Percentiles rank a stretch among this genome's conserved stretches.
These are phyloP conservation scores for Parmelia sp. DNA, from an alignment of 495 filamentous ascomycete genomes.

Conservation along the genomic window DNA sequence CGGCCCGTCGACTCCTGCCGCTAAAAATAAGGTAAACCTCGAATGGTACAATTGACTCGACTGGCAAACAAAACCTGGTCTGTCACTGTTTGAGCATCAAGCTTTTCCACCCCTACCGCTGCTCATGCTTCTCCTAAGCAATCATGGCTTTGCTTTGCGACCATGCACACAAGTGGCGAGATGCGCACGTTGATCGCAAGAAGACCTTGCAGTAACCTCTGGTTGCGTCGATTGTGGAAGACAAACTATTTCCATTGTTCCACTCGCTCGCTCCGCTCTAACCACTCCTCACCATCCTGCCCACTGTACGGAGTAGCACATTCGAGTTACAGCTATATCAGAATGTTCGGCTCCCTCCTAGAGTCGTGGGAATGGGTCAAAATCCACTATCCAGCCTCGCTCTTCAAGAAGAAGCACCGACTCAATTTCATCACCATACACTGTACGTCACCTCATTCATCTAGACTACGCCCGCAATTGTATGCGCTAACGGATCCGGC, in stretches of 20 bases:
- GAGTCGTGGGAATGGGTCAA: slow-evolving; percentile 39
- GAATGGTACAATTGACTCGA: too few relatives aligned
- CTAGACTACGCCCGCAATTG: background rate
- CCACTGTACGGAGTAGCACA: too few relatives aligned
- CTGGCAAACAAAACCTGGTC: too few relatives aligned
- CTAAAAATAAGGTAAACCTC: too few relatives aligned
- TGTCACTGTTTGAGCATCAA: background rate
- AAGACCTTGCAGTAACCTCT: background rate
- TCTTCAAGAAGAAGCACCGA: slow-evolving; percentile 50
- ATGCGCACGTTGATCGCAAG: background rate
- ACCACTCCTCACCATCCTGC: background rate
- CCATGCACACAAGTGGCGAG: background rate
- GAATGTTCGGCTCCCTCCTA: slow-evolving; percentile 26
- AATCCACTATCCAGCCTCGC: slow-evolving; percentile 43
- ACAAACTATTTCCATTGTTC: background rate
- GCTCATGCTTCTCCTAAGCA: background rate
- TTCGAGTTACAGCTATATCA: too few relatives aligned
- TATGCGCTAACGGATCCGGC: background rate
- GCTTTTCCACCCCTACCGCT: background rate
- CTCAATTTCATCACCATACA: slow-evolving; percentile 85
- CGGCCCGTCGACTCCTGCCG: background rate
- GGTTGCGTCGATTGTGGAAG: background rate
- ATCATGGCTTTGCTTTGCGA: background rate
- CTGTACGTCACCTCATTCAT: slow-evolving; percentile 45
- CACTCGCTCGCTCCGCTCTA: background rate